Conservation (phyloP, 495 filamentous ascomycete species). For the Annulohypoxylon bovei region DNA sequence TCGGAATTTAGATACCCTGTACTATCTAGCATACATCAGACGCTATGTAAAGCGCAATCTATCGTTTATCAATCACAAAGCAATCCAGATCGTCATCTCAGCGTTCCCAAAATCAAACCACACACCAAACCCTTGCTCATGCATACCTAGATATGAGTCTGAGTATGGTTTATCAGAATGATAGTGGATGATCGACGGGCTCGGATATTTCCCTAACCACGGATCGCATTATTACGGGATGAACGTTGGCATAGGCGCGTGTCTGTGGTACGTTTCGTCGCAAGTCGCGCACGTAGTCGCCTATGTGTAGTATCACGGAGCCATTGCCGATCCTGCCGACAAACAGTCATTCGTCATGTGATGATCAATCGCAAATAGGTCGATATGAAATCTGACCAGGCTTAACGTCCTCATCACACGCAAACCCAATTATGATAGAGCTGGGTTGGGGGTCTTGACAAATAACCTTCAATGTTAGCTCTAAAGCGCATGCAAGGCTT, state of each 20-base stretch:
- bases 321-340: not conserved
- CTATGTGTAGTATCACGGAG: slow-evolving; percentile 5
- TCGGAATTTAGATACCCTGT: not conserved
- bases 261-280: slow-evolving; percentile 6
- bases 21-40: not conserved
- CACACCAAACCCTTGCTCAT: not conserved
- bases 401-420: slow-evolving; percentile 2
- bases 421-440: not conserved
- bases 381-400: not conserved
- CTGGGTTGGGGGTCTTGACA: slow-evolving; percentile 19
- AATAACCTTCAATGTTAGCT: not conserved
- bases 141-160: not conserved
- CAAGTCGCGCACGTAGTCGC: slow-evolving; percentile 3
- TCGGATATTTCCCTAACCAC: slow-evolving; percentile 19
- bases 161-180: not conserved
- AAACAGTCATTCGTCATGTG: not conserved
- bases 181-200: slow-evolving; percentile 24
- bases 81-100: not conserved
- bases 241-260: slow-evolving; percentile 4
- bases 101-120: slow-evolving; percentile 4
- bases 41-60: slow-evolving; percentile 7
- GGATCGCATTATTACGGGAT: slow-evolving; percentile 14
- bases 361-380: not conserved
- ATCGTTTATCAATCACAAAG: slow-evolving; percentile 12
- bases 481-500: slow-evolving; percentile 6